phyloP scores from a whole-genome alignment of 2,329 filamentous ascomycete species.

The Pseudogymnoascus verrucosus region DNA sequence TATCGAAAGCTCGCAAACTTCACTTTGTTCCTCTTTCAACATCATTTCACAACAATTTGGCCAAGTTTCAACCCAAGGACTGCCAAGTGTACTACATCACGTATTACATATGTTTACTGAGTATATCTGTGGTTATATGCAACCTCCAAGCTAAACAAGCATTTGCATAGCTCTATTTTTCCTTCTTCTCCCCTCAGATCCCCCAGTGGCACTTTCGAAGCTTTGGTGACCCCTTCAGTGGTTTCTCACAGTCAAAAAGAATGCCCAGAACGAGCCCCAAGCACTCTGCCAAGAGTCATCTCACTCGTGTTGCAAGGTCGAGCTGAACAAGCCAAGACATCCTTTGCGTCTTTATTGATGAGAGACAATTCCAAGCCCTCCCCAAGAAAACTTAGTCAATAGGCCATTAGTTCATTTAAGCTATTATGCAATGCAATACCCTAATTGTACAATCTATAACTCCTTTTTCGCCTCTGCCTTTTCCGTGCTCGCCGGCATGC shows the following conservation, averaged over 20 bases:
- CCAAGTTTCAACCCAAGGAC: background rate
- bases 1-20: slow-evolving; percentile 6
- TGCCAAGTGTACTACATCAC: background rate
- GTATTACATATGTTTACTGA: background rate
- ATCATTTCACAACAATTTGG: background rate
- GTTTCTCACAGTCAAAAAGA: slow-evolving; percentile 78
- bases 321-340: slow-evolving; percentile 64
- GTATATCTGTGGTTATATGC: background rate
- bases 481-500: slow-evolving; percentile 24
- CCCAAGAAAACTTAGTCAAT: background rate
- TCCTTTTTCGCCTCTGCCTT: slow-evolving; percentile 42
- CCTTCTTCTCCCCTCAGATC: background rate
- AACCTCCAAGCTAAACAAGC: background rate
- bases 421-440: background rate
- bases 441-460: slow-evolving; percentile 30
- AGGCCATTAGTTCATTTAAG: background rate
- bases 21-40: slow-evolving; percentile 7
- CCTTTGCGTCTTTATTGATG: slow-evolving; percentile 78
- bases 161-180: background rate
- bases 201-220: slow-evolving; percentile 78
- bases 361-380: slow-evolving; percentile 48
- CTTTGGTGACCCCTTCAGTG: slow-evolving; percentile 66
- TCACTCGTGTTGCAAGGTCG: slow-evolving; percentile 88
- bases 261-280: slow-evolving; percentile 68
- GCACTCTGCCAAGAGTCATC: slow-evolving; percentile 81